phyloP scores from a whole-genome alignment of 257 asterid genomes.

The Capsicum baccatum region DNA sequence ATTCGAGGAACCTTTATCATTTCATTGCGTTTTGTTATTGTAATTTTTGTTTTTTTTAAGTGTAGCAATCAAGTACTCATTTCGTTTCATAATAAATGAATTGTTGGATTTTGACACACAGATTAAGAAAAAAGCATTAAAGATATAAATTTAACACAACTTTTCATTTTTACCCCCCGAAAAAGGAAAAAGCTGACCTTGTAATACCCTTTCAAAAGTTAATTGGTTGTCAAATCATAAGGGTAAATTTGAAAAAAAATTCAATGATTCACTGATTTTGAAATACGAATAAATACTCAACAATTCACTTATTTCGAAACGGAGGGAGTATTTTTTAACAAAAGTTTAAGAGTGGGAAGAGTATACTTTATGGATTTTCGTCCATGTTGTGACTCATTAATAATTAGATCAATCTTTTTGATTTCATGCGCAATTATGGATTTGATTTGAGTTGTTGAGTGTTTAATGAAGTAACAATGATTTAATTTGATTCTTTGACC shows the following conservation, averaged over 20 bases:
- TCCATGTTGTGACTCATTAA: background rate
- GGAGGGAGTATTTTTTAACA: background rate
- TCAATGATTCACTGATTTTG: too few relatives aligned
- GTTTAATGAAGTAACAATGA: conserved; percentile 21
- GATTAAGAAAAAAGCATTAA: too few relatives aligned
- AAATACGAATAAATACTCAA: too few relatives aligned
- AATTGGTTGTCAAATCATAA: too few relatives aligned
- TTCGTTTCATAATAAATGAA: too few relatives aligned
- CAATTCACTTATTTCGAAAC: too few relatives aligned
- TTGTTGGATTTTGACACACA: too few relatives aligned
- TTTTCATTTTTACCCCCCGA: too few relatives aligned
- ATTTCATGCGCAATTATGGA: conserved; percentile 28
- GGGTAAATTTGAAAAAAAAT: too few relatives aligned
- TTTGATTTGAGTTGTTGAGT: conserved; percentile 28
- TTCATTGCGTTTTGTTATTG: background rate
- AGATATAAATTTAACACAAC: too few relatives aligned
- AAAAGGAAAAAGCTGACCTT: too few relatives aligned
- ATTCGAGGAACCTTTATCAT: background rate
- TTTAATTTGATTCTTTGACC: conserved; percentile 35
- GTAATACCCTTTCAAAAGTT: too few relatives aligned
- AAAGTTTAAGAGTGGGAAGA: background rate
- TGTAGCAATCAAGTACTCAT: background rate
- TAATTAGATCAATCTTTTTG: conserved; percentile 24
- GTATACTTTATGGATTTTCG: conserved; percentile 11
- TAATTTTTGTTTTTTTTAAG: background rate